Percentiles rank a stretch among this genome's conserved stretches.
Conservation (phyloP, 208 protist genomes). For the Crithidia thermophila region DNA sequence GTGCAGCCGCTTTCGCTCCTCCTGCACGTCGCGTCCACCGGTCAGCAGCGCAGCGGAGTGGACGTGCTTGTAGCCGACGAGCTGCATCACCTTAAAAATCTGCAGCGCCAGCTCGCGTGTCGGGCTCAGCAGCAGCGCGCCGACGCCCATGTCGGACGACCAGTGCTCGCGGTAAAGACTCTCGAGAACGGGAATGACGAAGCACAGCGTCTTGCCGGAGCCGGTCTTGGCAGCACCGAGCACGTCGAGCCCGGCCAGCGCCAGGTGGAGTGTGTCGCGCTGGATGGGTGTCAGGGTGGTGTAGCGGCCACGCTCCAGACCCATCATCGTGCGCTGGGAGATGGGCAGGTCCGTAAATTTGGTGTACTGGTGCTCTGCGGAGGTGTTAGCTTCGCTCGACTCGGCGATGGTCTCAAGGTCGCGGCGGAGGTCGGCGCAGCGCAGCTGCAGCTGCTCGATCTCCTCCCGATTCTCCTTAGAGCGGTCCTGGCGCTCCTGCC, state of each 20-base stretch:
- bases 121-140: conserved; percentile 98
- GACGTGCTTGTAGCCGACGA: conserved; percentile 93
- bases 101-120: conserved; percentile 98
- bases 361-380: conserved; percentile 36
- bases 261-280: conserved; percentile 92
- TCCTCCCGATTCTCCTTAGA: conserved; percentile 72
- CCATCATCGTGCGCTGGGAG: conserved; percentile 91
- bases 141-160: conserved; percentile 93
- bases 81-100: conserved; percentile 98
- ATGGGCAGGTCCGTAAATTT: conserved; percentile 92
- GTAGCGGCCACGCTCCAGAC: conserved; percentile 92
- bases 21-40: conserved; percentile 97
- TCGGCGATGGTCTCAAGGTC: conserved; percentile 48
- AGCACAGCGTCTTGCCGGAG: conserved; percentile 99
- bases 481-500: conserved; percentile 84
- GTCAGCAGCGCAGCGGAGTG: conserved; percentile 97
- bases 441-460: conserved; percentile 52
- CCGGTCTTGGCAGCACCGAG: conserved; percentile 99
- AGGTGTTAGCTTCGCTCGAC: conserved; percentile 50
- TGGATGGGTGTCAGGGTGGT: conserved; percentile 97
- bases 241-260: conserved; percentile 96
- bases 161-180: conserved; percentile 91
- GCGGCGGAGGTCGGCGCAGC: conserved; percentile 48
- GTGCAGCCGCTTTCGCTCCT: conserved; percentile 93
- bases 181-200: conserved; percentile 98